phyloP scores from a whole-genome alignment of 306 rosid genomes.

The Acmispon strigosus region DNA sequence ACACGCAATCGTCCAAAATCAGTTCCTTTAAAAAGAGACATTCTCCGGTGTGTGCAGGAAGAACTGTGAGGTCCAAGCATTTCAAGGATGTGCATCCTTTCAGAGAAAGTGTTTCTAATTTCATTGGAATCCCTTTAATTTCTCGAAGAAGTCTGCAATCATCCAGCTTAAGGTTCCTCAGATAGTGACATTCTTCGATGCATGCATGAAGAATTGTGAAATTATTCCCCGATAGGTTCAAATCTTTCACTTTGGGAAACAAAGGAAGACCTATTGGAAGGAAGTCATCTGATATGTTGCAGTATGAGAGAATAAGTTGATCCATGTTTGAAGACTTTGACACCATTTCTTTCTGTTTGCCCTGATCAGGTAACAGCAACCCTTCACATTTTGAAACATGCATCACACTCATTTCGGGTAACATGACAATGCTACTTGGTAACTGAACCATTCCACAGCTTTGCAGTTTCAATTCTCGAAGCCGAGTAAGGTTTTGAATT shows the following conservation, averaged over 20 bases:
- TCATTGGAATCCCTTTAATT: background rate
- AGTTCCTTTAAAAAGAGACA: background rate
- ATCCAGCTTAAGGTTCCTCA: background rate
- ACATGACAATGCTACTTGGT: constrained; percentile 11
- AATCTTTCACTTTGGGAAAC: background rate
- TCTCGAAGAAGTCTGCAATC: background rate
- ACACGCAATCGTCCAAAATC: background rate
- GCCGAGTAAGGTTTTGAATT: background rate
- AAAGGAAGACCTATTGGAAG: background rate
- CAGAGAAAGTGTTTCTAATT: background rate
- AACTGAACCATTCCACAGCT: background rate
- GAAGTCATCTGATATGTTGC: too few relatives aligned
- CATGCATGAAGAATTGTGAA: background rate
- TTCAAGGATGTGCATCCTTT: background rate
- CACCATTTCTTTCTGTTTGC: background rate
- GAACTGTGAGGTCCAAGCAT: background rate
- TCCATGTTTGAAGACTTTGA: background rate
- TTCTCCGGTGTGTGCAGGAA: background rate
- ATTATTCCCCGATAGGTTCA: background rate
- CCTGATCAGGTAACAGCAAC: background rate
- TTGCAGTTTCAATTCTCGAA: background rate
- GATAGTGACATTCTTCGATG: background rate
- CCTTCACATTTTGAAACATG: background rate
- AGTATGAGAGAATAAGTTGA: too few relatives aligned
- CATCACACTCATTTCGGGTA: background rate